Evolutionary conservation across 225 moss, liverwort and hornwort species (phyloP).

Genomic region (Thuidium tamariscinum): DNA sequence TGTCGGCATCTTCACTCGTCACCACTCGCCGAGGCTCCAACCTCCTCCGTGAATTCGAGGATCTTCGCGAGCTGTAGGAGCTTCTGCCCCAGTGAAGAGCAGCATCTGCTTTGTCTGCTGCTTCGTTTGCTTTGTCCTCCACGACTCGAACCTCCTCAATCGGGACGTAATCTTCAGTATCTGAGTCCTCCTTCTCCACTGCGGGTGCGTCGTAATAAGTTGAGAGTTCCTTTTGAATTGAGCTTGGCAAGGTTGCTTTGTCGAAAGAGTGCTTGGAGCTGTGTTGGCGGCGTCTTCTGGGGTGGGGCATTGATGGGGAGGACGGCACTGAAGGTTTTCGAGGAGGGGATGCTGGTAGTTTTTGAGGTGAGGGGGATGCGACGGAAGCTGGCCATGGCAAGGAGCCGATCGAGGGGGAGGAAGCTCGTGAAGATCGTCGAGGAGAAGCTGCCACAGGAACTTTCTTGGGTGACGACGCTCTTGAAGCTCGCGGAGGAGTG

Average conservation of each 20-base stretch:
- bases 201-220: conserved; percentile 19
- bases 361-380: neutral
- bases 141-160: conserved; percentile 1
- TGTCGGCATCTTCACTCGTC: conserved; percentile 17
- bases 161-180: conserved; percentile 5
- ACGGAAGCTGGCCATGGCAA: neutral
- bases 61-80: conserved; percentile 4
- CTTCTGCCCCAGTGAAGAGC: conserved; percentile 15
- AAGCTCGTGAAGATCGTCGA: neutral
- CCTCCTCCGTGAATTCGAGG: conserved; percentile 20
- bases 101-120: neutral
- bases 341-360: neutral
- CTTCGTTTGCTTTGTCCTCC: neutral
- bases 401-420: neutral
- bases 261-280: neutral
- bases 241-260: neutral
- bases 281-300: conserved; percentile 21
- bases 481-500: neutral
- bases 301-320: conserved; percentile 6
- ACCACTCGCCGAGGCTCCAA: conserved; percentile 41
- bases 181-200: neutral
- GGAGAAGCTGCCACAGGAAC: neutral
- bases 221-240: neutral
- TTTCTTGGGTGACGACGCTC: neutral
- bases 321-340: conserved; percentile 1